These are phyloP conservation scores for Colletotrichum zoysiae DNA, from an alignment of 2,329 filamentous ascomycete species.

Conservation along the genomic window DNA sequence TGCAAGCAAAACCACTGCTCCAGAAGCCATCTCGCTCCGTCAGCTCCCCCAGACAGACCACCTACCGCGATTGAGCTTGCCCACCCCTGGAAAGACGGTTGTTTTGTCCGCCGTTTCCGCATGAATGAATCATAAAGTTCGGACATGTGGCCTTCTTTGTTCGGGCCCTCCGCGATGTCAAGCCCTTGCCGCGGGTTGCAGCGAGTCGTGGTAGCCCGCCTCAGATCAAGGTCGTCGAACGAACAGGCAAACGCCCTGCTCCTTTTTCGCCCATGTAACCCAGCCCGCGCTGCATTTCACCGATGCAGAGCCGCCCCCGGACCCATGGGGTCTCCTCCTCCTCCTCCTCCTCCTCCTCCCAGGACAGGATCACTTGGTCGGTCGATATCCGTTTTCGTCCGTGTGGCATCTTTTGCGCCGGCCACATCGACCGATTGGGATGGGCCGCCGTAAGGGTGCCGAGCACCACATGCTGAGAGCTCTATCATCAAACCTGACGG, in stretches of 20 bases:
- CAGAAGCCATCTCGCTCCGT: neutral
- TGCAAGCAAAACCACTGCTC: neutral
- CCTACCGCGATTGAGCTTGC: neutral
- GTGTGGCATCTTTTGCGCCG: conserved; percentile 22
- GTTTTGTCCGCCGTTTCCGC: conserved; percentile 3
- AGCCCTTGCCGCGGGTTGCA: conserved; percentile 2
- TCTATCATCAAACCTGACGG: conserved; percentile 1
- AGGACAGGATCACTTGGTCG: conserved; percentile 32
- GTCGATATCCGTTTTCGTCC: conserved; percentile 35
- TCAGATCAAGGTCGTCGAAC: conserved; percentile 27
- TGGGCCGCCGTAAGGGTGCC: neutral
- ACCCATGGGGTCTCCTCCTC: conserved; percentile 12
- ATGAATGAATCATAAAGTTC: conserved; percentile 20
- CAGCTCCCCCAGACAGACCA: conserved; percentile 1
- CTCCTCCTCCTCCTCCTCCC: neutral
- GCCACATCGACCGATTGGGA: conserved; percentile 26
- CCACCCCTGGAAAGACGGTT: neutral
- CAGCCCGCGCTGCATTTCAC: conserved; percentile 12
- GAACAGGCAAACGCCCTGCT: conserved; percentile 26
- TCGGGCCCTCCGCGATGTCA: conserved; percentile 15
- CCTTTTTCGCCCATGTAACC: neutral
- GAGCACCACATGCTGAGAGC: conserved; percentile 11
- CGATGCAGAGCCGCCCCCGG: conserved; percentile 30
- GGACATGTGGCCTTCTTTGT: conserved; percentile 21
- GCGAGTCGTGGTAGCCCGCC: conserved; percentile 24